Conservation (phyloP, 1,139 yeast genomes). For the Debaryomyces singareniensis region DNA sequence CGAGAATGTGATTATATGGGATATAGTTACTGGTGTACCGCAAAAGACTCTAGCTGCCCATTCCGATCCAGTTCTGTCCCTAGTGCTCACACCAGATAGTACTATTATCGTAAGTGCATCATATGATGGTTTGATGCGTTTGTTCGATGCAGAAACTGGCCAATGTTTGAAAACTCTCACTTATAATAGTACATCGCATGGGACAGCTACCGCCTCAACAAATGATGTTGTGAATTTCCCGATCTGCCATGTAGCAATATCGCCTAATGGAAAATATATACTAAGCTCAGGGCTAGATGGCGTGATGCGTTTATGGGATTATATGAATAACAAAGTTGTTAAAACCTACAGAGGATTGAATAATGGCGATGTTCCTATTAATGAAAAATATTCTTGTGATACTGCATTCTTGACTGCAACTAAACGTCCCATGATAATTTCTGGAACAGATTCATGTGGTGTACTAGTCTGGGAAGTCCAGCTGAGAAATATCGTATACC, state of each 20-base stretch:
- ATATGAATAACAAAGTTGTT: conserved; percentile 67
- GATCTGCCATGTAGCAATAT: conserved; percentile 62
- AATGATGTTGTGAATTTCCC: conserved; percentile 51
- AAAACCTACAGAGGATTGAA: conserved; percentile 55
- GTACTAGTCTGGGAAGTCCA: conserved; percentile 75
- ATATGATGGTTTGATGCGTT: conserved; percentile 82
- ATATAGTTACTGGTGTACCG: conserved; percentile 61
- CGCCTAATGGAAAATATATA: conserved; percentile 80
- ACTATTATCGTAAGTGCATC: conserved; percentile 83
- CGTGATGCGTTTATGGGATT: conserved; percentile 72
- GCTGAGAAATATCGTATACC: conserved; percentile 45
- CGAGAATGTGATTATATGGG: conserved; percentile 91
- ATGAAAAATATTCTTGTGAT: conserved; percentile 43
- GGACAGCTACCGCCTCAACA: conserved; percentile 55
- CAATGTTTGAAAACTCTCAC: conserved; percentile 89
- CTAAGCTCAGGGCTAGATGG: conserved; percentile 82
- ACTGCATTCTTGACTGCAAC: conserved; percentile 37
- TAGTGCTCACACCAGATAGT: conserved; percentile 73
- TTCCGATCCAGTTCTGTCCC: conserved; percentile 79
- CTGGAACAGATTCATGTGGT: conserved; percentile 62
- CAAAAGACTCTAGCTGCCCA: conserved; percentile 87
- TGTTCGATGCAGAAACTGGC: conserved; percentile 85
- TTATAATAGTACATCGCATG: conserved; percentile 54
- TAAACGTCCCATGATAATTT: conserved; percentile 39
- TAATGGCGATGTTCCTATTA: conserved; percentile 19